Evolutionary conservation across 2,329 filamentous ascomycete genomes (phyloP), one percentile per base, ranked within the genome.

Genomic region (Clathrospora elynae): DNA sequence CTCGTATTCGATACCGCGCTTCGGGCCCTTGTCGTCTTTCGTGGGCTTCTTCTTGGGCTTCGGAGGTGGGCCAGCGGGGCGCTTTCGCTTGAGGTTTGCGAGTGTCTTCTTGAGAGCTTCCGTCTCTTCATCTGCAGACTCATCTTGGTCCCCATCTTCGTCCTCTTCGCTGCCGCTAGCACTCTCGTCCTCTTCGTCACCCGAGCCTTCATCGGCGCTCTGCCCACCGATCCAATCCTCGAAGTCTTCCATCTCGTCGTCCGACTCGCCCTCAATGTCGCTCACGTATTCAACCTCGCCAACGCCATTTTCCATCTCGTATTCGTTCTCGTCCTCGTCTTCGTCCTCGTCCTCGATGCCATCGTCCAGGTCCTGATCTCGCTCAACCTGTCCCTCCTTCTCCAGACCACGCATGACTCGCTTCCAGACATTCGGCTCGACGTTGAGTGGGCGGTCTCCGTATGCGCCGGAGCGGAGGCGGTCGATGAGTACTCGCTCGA

Each of bases 341-440:
- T 90, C 88, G 23, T 88, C 86, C 16, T 90, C 88, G 23, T 88
- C 84, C 56, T 88, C 85, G 52, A 95, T 84, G 7, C 91, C 92
- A 58, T 91, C 85, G 68, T 96, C 92, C 68, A 93, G 72, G 69
- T 97, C 92, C 73, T 90, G 83, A 68, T 96, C 92, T 40, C 89
- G 79, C 53, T 82, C 78, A 30, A 87, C 92, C 62, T 95, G 85
- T 46, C 92, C 91, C 59, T 87, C 86, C 58, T 87, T 82, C 79
- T 99, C 93, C 72, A 99, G 79, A 3, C 90, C 90, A 49, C 85
- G 84, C 59, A 99, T 83, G 6, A 99, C 93, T 80, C 91, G 95
- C 81, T 95, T 95, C 93, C 93, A 99, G 49, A 99, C 90, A 10
- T 82, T 80, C 70, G 96, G 90, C 71, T 95, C 93, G 36, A 96